Percentiles rank a stretch among this genome's conserved stretches.
These are phyloP conservation scores for Yarrowia sp. DNA, from an alignment of 805 yeast genomes.

Conservation along the genomic window DNA sequence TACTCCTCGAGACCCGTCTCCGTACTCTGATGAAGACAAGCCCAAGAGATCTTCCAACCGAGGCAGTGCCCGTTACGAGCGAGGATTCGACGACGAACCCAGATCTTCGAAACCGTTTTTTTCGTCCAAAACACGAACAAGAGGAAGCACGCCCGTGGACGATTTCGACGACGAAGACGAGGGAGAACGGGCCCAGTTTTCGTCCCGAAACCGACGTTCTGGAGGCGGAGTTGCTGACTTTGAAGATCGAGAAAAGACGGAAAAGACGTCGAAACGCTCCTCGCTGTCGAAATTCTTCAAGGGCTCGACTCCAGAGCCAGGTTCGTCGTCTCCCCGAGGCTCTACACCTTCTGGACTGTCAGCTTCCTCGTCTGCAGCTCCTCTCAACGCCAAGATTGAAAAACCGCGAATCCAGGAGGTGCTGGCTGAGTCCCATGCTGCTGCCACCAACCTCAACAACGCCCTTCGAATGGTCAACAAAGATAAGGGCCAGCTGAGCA, in stretches of 20 bases:
- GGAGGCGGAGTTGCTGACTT: slow-evolving; percentile 7
- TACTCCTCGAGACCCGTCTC: not conserved
- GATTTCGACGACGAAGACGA: not conserved
- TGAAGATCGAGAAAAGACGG: not conserved
- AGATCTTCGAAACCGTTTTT: not conserved
- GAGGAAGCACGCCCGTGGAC: not conserved
- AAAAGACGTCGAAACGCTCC: not conserved
- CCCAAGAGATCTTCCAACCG: not conserved
- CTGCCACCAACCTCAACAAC: slow-evolving; percentile 68
- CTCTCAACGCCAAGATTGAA: slow-evolving; percentile 46
- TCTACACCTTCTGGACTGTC: not conserved
- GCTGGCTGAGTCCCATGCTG: slow-evolving; percentile 71
- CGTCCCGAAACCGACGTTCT: slow-evolving; percentile 4
- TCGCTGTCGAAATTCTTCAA: slow-evolving; percentile 10
- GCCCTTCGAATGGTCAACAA: slow-evolving; percentile 46
- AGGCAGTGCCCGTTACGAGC: not conserved
- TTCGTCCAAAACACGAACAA: slow-evolving; percentile 10
- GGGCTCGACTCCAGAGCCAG: not conserved
- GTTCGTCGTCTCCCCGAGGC: not conserved
- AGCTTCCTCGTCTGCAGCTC: not conserved
- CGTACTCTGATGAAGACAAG: not conserved
- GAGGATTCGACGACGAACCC: slow-evolving; percentile 11
- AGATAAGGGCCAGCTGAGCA: slow-evolving; percentile 47
- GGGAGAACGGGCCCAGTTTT: not conserved
- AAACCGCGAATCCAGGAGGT: slow-evolving; percentile 65